Base-by-base conservation (phyloP, 495 filamentous ascomycete species). In the Astrothelium subdiscretum region DNA sequence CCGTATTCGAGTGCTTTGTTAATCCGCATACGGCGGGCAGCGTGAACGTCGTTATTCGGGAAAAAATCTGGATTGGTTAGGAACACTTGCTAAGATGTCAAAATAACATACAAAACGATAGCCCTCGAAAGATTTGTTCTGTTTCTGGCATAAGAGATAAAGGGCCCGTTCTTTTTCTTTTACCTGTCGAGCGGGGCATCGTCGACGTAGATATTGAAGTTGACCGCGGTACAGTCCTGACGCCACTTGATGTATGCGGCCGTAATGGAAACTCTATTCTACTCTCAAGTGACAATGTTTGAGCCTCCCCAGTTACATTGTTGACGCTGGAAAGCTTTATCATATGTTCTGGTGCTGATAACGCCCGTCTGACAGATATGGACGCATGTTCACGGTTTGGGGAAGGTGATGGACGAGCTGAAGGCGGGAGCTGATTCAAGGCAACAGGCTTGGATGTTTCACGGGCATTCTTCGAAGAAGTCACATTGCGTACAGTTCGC, bases 1-100 rank as follows among this genome's bases (percentile, higher is more conserved):
- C 94, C 94, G 69, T 86, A 86, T 66, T 92, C 86, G 61, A 83
- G 79, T 0, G 87, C 85, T 71, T 86, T 90, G 29, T 79, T 79
- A 44, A 96, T 92, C 31, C 88, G 84, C 29, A 87, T 67, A 60
- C 80, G 81, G 24, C 92, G 81, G 1, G 81, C 74, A 1, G 80
- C 81, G 20, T 84, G 80, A 43, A 87, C 78, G 65, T 91, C 85
- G 64, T 88, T 84, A 62, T 92, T 88, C 0, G 91, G 94, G 27
- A 94, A 80, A 71, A 95, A 98, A 66, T 82, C 83, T 86, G 42
- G 2, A 67, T 54, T 27, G 32, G 31, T 8, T 31, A 51, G 24
- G 32, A 0, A 22, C 11, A 15, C 29, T 26, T 26, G 20, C 24
- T 51, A 18, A 31, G 22, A 42, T 15, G 0, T 58, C 35, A 44